phyloP scores from a whole-genome alignment of 192 early-diverging fungal genomes.

The Spizellomyces sp. region DNA sequence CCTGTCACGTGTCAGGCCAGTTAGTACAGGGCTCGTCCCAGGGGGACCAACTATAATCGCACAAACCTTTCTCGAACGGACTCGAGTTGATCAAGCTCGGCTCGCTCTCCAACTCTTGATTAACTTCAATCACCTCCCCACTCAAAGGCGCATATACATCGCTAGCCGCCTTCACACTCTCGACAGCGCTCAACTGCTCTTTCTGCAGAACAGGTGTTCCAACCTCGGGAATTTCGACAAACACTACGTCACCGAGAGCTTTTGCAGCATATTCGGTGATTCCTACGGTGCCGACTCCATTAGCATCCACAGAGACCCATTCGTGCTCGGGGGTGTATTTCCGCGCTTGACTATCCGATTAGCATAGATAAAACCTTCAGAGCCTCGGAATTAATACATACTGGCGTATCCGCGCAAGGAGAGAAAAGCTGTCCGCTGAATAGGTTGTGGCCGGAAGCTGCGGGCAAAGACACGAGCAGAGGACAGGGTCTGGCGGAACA shows the following conservation, averaged over 20 bases:
- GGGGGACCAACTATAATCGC: not conserved
- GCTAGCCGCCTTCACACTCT: slow-evolving; percentile 93
- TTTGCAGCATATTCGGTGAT: slow-evolving; percentile 91
- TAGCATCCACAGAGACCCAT: slow-evolving; percentile 70
- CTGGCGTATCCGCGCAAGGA: no score
- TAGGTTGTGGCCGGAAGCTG: no score
- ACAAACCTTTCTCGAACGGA: slow-evolving; percentile 73
- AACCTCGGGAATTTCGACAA: slow-evolving; percentile 80
- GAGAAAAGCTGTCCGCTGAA: no score
- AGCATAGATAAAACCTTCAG: no score
- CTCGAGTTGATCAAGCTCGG: slow-evolving; percentile 79
- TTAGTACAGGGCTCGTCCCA: not conserved
- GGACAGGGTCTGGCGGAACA: no score
- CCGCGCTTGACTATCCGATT: slow-evolving; percentile 26
- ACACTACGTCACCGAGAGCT: slow-evolving; percentile 93
- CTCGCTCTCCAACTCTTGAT: slow-evolving; percentile 62
- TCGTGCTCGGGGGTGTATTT: slow-evolving; percentile 89
- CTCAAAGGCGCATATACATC: slow-evolving; percentile 88
- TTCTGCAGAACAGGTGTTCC: slow-evolving; percentile 63
- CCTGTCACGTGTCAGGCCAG: slow-evolving; percentile 44
- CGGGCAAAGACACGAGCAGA: no score
- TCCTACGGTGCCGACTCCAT: slow-evolving; percentile 75
- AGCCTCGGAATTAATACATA: no score
- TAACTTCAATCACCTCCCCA: slow-evolving; percentile 82
- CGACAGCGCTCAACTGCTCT: slow-evolving; percentile 78